phyloP scores from a whole-genome alignment of 2,329 filamentous ascomycete genomes.

The Pyricularia grisea region DNA sequence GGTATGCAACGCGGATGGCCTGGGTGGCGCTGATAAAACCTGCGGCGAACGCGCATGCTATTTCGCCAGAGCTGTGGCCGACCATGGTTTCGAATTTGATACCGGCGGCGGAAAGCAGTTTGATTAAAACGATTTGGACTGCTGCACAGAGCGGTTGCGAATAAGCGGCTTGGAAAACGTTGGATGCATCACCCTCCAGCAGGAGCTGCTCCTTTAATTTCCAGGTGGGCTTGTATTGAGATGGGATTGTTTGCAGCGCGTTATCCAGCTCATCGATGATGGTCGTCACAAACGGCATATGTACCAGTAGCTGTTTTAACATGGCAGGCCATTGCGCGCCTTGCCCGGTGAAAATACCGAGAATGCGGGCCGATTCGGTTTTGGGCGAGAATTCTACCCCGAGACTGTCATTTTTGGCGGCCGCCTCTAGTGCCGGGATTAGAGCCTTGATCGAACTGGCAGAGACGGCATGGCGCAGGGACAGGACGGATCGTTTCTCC shows the following conservation, averaged over 20 bases:
- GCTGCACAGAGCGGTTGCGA: constrained; percentile 20
- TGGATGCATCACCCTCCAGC: constrained; percentile 23
- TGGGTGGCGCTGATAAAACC: constrained; percentile 23
- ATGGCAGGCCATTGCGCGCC: constrained; percentile 14
- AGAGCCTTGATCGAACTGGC: no score
- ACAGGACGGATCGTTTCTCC: background rate
- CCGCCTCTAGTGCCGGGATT: background rate
- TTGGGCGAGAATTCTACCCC: no score
- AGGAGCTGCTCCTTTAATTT: constrained; percentile 26
- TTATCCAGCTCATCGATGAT: constrained; percentile 17
- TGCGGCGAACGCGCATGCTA: constrained; percentile 20
- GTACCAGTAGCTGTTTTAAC: background rate
- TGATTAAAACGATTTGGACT: constrained; percentile 19
- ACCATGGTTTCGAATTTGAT: constrained; percentile 16
- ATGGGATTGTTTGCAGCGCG: background rate
- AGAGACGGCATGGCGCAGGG: no score
- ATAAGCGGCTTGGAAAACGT: constrained; percentile 12
- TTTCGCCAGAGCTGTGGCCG: constrained; percentile 26
- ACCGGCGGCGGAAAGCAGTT: constrained; percentile 16
- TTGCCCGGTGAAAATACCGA: constrained; percentile 25
- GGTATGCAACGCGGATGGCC: constrained; percentile 32
- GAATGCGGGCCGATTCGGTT: constrained; percentile 7
- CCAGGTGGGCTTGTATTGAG: constrained; percentile 17
- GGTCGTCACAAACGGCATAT: background rate
- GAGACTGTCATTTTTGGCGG: no score